These are phyloP conservation scores for Liriodendron chinense DNA, from an alignment of 164 flowering plant species.

Conservation along the genomic window DNA sequence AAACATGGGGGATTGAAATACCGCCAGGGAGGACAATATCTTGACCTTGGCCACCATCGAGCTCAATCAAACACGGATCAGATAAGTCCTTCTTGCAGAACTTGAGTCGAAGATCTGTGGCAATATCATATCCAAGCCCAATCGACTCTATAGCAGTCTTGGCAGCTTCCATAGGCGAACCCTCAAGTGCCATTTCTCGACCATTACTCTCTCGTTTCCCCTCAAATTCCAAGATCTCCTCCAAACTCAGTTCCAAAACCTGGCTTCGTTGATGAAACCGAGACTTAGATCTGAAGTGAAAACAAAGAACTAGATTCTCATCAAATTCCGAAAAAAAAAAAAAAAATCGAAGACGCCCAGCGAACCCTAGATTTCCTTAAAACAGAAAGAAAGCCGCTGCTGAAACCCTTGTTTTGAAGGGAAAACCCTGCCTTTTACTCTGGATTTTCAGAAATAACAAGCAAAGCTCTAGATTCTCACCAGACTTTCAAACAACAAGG, in stretches of 20 bases:
- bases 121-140: conserved; percentile 80
- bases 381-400: too few relatives aligned
- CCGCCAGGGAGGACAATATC: conserved; percentile 84
- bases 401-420: too few relatives aligned
- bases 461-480: too few relatives aligned
- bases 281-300: not conserved
- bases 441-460: too few relatives aligned
- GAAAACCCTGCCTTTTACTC: too few relatives aligned
- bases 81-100: conserved; percentile 60
- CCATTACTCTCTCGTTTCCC: conserved; percentile 14
- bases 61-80: conserved; percentile 64
- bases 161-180: conserved; percentile 48
- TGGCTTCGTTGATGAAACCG: not conserved
- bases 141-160: conserved; percentile 72
- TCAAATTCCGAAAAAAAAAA: not conserved
- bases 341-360: too few relatives aligned
- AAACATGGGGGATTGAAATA: conserved; percentile 49
- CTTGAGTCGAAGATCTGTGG: conserved; percentile 72
- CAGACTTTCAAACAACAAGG: too few relatives aligned
- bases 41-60: conserved; percentile 51
- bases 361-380: not conserved
- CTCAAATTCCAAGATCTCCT: not conserved
- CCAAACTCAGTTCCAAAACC: not conserved
- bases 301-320: not conserved
- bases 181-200: conserved; percentile 47